These are phyloP conservation scores for Russula abietina DNA, from an alignment of 768 basidiomycete genomes.

Conservation along the genomic window DNA sequence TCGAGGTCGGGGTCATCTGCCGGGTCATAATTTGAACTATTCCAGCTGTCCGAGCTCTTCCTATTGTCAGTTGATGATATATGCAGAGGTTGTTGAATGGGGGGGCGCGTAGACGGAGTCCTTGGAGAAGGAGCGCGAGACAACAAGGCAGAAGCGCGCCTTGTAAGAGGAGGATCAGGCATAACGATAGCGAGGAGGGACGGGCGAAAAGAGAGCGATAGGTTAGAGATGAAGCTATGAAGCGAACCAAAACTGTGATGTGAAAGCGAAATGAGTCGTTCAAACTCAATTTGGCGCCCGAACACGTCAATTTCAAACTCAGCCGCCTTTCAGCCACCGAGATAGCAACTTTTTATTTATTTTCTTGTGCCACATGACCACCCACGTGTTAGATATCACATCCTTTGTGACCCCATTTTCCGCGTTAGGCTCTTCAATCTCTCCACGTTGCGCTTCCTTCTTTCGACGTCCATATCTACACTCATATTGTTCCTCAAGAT, in stretches of 20 bases:
- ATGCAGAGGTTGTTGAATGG: conserved; percentile 47
- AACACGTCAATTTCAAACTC: conserved; percentile 16
- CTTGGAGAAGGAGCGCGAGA: conserved; percentile 41
- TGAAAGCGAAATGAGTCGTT: neutral
- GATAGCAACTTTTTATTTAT: neutral
- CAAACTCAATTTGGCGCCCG: conserved; percentile 22
- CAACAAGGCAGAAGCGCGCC: conserved; percentile 45
- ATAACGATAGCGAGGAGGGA: conserved; percentile 57
- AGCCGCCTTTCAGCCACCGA: conserved; percentile 10
- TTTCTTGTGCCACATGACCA: conserved; percentile 5
- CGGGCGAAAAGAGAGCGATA: conserved; percentile 32
- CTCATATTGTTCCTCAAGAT: conserved; percentile 46
- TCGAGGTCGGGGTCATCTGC: conserved; percentile 59
- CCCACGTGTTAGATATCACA: neutral
- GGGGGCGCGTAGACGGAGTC: conserved; percentile 58
- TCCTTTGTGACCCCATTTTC: conserved; percentile 32
- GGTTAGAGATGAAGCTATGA: conserved; percentile 16
- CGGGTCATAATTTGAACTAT: conserved; percentile 65
- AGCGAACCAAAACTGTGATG: conserved; percentile 3
- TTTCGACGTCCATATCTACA: conserved; percentile 68
- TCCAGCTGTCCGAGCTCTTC: conserved; percentile 81
- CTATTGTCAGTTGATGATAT: conserved; percentile 44
- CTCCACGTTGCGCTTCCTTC: conserved; percentile 70
- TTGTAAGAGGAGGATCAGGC: conserved; percentile 51
- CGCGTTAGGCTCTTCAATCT: conserved; percentile 58